These are phyloP conservation scores for Fraxinus anomala DNA, from an alignment of 257 asterid species.

Conservation along the genomic window DNA sequence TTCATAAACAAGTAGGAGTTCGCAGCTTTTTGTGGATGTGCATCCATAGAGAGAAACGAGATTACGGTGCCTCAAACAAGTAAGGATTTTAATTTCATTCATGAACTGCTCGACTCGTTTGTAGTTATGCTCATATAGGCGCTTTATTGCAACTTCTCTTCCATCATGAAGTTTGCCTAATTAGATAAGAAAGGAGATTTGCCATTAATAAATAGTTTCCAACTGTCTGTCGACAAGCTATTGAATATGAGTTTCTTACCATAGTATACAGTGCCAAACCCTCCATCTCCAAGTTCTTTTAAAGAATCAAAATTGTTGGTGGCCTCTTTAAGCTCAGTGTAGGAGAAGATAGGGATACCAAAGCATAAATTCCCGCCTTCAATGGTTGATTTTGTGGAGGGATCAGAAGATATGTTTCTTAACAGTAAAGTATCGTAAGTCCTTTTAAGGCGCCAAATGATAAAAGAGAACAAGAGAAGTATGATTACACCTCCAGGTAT, in stretches of 20 bases:
- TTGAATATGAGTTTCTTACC: constrained; percentile 44
- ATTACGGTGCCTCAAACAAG: constrained; percentile 60
- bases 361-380: constrained; percentile 46
- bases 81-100: constrained; percentile 71
- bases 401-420: constrained; percentile 40
- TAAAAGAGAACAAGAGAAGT: constrained; percentile 1
- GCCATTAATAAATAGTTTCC: not conserved
- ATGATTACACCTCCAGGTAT: constrained; percentile 39
- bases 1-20: constrained; percentile 79
- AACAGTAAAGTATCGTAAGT: constrained; percentile 28
- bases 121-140: constrained; percentile 71
- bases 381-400: constrained; percentile 42
- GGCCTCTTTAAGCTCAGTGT: constrained; percentile 59
- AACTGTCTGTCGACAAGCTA: not conserved
- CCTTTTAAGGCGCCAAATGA: constrained; percentile 42
- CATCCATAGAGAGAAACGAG: constrained; percentile 77
- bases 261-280: constrained; percentile 73
- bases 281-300: constrained; percentile 78
- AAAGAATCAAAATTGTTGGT: constrained; percentile 58
- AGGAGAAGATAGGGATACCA: constrained; percentile 66
- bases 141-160: constrained; percentile 85
- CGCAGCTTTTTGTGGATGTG: constrained; percentile 70
- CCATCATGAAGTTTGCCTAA: constrained; percentile 75
- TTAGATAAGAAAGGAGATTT: constrained; percentile 1
- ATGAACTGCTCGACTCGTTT: constrained; percentile 68